Percentiles rank a stretch among this genome's conserved stretches.
Conservation (phyloP, 179 eudicot genomes). For the Nepenthes alata region DNA sequence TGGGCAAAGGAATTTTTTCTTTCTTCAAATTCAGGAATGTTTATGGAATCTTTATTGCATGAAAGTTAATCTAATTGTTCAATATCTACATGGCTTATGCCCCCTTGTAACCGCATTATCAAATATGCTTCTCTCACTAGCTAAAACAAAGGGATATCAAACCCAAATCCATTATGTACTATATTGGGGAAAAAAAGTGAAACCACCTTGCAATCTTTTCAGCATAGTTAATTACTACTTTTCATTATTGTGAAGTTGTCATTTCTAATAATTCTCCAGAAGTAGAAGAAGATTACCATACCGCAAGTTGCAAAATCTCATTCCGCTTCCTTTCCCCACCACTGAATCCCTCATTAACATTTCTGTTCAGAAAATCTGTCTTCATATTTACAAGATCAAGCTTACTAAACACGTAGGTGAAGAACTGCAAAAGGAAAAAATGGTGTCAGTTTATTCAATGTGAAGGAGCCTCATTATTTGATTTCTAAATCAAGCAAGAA, state of each 20-base stretch:
- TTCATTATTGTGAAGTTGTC: background rate
- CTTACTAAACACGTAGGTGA: conserved; percentile 60
- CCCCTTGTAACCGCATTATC: too few relatives aligned
- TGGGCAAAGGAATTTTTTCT: too few relatives aligned
- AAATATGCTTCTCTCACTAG: too few relatives aligned
- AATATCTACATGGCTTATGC: too few relatives aligned
- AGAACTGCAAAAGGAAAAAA: conserved; percentile 51
- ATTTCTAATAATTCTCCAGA: background rate
- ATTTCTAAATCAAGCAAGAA: background rate
- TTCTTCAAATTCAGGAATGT: too few relatives aligned
- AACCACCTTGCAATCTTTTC: background rate
- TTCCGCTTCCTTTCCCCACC: conserved; percentile 98
- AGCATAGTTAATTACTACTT: background rate
- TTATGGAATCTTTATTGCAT: too few relatives aligned
- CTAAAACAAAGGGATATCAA: too few relatives aligned
- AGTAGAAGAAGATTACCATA: conserved; percentile 17
- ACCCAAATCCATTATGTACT: too few relatives aligned
- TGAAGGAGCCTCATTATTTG: background rate
- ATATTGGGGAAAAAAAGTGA: background rate
- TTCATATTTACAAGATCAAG: conserved; percentile 82
- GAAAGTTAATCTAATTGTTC: too few relatives aligned
- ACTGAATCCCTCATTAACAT: conserved; percentile 96
- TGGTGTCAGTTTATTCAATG: background rate
- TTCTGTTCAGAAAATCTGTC: conserved; percentile 75
- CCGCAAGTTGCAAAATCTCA: conserved; percentile 96